Conservation (phyloP, 1,284 basidiomycete species). For the Pseudozyma hubeiensis region DNA sequence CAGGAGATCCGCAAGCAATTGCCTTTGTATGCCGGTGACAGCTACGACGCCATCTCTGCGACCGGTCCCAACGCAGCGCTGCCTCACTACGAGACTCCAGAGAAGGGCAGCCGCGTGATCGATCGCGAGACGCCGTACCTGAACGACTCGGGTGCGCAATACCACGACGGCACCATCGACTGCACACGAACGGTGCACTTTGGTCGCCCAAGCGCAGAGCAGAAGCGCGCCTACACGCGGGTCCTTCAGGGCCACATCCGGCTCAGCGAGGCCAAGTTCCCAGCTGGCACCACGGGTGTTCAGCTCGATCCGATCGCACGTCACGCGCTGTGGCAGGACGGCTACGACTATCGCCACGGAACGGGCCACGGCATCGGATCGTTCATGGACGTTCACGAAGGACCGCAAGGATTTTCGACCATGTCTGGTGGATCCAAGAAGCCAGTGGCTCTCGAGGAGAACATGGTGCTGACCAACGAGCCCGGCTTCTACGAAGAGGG, state of each 20-base stretch:
- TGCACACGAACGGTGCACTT: slow-evolving; percentile 66
- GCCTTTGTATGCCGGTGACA: slow-evolving; percentile 59
- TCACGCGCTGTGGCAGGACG: slow-evolving; percentile 60
- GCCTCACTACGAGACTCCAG: slow-evolving; percentile 66
- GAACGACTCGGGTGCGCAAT: slow-evolving; percentile 64
- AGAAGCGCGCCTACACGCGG: slow-evolving; percentile 63
- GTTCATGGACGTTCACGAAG: slow-evolving; percentile 64
- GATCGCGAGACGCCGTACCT: slow-evolving; percentile 61
- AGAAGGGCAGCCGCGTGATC: slow-evolving; percentile 50
- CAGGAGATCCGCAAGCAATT: slow-evolving; percentile 38
- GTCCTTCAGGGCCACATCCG: slow-evolving; percentile 65
- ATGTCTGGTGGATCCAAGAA: slow-evolving; percentile 51
- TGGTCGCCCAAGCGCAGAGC: slow-evolving; percentile 58
- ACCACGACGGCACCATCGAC: slow-evolving; percentile 66
- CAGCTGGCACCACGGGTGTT: slow-evolving; percentile 60
- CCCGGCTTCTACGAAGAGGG: slow-evolving; percentile 66
- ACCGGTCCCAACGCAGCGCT: slow-evolving; percentile 62
- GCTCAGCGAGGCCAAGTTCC: slow-evolving; percentile 54
- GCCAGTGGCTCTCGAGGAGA: slow-evolving; percentile 48
- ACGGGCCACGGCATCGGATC: slow-evolving; percentile 64
- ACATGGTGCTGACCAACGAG: slow-evolving; percentile 63
- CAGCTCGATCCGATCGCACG: slow-evolving; percentile 62
- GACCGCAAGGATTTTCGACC: slow-evolving; percentile 59
- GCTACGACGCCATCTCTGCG: slow-evolving; percentile 65
- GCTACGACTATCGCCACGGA: slow-evolving; percentile 60